phyloP scores from a whole-genome alignment of 164 flowering plant genomes.

The Tetrastigma voinierianum region DNA sequence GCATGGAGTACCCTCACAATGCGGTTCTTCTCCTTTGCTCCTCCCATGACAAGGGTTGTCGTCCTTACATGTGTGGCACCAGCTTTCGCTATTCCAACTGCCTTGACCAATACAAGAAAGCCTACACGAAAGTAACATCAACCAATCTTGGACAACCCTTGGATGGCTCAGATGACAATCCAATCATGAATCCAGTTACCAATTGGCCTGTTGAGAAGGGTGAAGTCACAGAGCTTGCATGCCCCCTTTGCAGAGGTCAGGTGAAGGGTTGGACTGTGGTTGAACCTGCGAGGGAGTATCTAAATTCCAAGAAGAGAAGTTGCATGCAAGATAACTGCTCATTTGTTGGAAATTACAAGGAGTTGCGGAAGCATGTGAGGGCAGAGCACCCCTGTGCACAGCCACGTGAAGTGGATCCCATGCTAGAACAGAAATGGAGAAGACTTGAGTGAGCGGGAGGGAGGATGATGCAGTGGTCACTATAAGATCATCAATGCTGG shows the following conservation, averaged over 20 bases:
- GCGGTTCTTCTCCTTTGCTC: slow-evolving; percentile 78
- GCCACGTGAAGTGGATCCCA: slow-evolving; percentile 48
- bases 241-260: slow-evolving; percentile 61
- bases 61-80: slow-evolving; percentile 76
- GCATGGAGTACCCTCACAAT: slow-evolving; percentile 76
- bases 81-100: slow-evolving; percentile 64
- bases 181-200: slow-evolving; percentile 1
- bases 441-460: slow-evolving; percentile 44
- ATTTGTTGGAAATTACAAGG: slow-evolving; percentile 47
- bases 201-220: slow-evolving; percentile 19
- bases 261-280: slow-evolving; percentile 62
- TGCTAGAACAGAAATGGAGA: slow-evolving; percentile 44
- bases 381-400: slow-evolving; percentile 41
- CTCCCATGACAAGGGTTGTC: slow-evolving; percentile 72
- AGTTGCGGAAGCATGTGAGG: slow-evolving; percentile 51
- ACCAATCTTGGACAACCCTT: slow-evolving; percentile 1
- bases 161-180: slow-evolving; percentile 8
- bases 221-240: slow-evolving; percentile 36
- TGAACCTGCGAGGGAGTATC: slow-evolving; percentile 46
- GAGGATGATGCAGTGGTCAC: slow-evolving; percentile 50
- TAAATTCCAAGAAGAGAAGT: slow-evolving; percentile 42
- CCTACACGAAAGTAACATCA: slow-evolving; percentile 34
- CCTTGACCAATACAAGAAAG: slow-evolving; percentile 65
- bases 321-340: slow-evolving; percentile 50
- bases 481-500: slow-evolving; percentile 45